phyloP scores from a whole-genome alignment of 2,329 filamentous ascomycete genomes.

The Sporothrix inflata region DNA sequence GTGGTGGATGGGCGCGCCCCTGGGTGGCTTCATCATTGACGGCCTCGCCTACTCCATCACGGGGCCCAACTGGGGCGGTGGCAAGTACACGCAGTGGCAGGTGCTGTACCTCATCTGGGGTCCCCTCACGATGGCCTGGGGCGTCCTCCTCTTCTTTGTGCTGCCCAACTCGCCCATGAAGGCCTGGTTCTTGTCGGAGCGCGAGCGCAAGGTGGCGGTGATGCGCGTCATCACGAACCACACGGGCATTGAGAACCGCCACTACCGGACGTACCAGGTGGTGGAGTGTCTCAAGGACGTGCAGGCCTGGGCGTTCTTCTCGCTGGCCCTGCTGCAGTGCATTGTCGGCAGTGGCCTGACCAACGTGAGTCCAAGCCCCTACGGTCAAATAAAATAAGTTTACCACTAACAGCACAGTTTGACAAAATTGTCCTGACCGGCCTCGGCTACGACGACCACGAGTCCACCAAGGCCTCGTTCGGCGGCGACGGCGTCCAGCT shows the following conservation, averaged over 20 bases:
- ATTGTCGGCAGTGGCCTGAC: slow-evolving; percentile 41
- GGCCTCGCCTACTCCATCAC: slow-evolving; percentile 29
- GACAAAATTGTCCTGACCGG: slow-evolving; percentile 56
- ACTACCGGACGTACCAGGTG: slow-evolving; percentile 40
- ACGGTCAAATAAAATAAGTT: background rate
- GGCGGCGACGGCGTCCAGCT: slow-evolving; percentile 34
- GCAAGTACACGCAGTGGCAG: slow-evolving; percentile 28
- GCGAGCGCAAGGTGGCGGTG: slow-evolving; percentile 40
- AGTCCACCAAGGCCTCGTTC: slow-evolving; percentile 26
- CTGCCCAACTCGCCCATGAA: slow-evolving; percentile 51
- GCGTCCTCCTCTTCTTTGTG: slow-evolving; percentile 38
- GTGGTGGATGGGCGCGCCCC: slow-evolving; percentile 29
- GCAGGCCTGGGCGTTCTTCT: slow-evolving; percentile 40
- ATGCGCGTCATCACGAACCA: slow-evolving; percentile 41
- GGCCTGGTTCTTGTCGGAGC: slow-evolving; percentile 34
- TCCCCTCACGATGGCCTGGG: slow-evolving; percentile 40
- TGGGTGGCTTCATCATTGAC: slow-evolving; percentile 29
- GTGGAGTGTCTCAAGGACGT: slow-evolving; percentile 41
- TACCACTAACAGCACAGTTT: slow-evolving; percentile 38
- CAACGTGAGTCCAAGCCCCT: slow-evolving; percentile 19
- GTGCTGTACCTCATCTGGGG: slow-evolving; percentile 44
- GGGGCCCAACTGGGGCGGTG: slow-evolving; percentile 22
- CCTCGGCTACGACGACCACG: slow-evolving; percentile 61
- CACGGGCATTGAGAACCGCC: slow-evolving; percentile 44
- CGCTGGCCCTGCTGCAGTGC: slow-evolving; percentile 39